Evolutionary conservation across 495 filamentous ascomycete species (phyloP).

Genomic region (Lindgomyces ingoldianus): DNA sequence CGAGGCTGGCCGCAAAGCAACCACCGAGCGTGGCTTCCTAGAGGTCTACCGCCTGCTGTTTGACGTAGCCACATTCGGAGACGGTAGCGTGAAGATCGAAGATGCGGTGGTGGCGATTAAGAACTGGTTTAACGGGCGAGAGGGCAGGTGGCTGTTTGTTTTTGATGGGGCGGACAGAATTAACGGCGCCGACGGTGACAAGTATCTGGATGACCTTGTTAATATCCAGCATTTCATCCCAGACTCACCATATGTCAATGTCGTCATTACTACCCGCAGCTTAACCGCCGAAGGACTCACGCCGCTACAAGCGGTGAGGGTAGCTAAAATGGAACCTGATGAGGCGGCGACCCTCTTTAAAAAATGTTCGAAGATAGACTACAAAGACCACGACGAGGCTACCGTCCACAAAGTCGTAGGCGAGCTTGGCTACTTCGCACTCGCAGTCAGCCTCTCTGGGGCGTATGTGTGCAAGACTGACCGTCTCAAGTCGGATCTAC

Average conservation of each 20-base stretch:
- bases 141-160: slow-evolving; percentile 21
- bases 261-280: slow-evolving; percentile 27
- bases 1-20: slow-evolving; percentile 32
- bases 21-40: slow-evolving; percentile 28
- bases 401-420: slow-evolving; percentile 13
- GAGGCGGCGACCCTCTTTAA: slow-evolving; percentile 7
- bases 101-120: slow-evolving; percentile 24
- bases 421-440: slow-evolving; percentile 26
- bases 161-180: slow-evolving; percentile 26
- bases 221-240: slow-evolving; percentile 24
- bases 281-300: slow-evolving; percentile 9
- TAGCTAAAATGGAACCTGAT: slow-evolving; percentile 7
- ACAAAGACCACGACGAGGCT: neutral
- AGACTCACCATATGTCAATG: slow-evolving; percentile 2
- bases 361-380: neutral
- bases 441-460: slow-evolving; percentile 23
- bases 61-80: neutral
- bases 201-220: neutral
- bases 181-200: neutral
- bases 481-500: slow-evolving; percentile 7
- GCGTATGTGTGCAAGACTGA: slow-evolving; percentile 11
- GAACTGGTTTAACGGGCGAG: slow-evolving; percentile 14
- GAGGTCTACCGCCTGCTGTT: slow-evolving; percentile 14
- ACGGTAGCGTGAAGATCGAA: neutral
- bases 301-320: slow-evolving; percentile 9